Percentiles rank a stretch among this genome's conserved stretches.
These are phyloP conservation scores for Meira nashicola DNA, from an alignment of 1,284 basidiomycete genomes.

Conservation along the genomic window DNA sequence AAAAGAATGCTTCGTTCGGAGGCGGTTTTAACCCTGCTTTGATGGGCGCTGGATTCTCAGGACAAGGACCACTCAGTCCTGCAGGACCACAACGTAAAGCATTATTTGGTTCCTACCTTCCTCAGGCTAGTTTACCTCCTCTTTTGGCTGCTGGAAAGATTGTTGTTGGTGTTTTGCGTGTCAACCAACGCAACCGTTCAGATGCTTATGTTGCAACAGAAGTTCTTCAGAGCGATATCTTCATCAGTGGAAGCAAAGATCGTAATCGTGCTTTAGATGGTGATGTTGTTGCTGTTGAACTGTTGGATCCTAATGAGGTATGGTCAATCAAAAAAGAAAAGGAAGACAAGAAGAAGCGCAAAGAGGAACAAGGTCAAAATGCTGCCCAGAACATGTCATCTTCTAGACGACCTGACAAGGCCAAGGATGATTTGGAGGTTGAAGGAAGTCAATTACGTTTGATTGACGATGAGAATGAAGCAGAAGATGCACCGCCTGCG, in stretches of 20 bases:
- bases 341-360: constrained; percentile 78
- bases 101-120: constrained; percentile 95
- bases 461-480: constrained; percentile 81
- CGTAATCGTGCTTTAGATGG: constrained; percentile 97
- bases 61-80: constrained; percentile 60
- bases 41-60: constrained; percentile 66
- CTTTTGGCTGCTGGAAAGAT: constrained; percentile 96
- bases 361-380: constrained; percentile 94
- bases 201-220: constrained; percentile 99
- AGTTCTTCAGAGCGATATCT: constrained; percentile 96
- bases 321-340: constrained; percentile 99
- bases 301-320: constrained; percentile 72
- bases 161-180: constrained; percentile 91
- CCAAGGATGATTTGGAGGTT: constrained; percentile 99
- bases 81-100: constrained; percentile 86
- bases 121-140: constrained; percentile 92
- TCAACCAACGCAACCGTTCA: constrained; percentile 97
- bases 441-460: constrained; percentile 94
- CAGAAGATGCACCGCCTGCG: constrained; percentile 66
- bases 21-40: constrained; percentile 80
- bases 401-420: constrained; percentile 91
- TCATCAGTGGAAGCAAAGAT: constrained; percentile 83
- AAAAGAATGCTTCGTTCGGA: constrained; percentile 96
- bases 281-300: constrained; percentile 95
- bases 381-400: constrained; percentile 58